Percentiles rank a stretch among this genome's conserved stretches.
phyloP scores from a whole-genome alignment of 2,329 filamentous ascomycete species.

The Rhinocladiella mackenziei region DNA sequence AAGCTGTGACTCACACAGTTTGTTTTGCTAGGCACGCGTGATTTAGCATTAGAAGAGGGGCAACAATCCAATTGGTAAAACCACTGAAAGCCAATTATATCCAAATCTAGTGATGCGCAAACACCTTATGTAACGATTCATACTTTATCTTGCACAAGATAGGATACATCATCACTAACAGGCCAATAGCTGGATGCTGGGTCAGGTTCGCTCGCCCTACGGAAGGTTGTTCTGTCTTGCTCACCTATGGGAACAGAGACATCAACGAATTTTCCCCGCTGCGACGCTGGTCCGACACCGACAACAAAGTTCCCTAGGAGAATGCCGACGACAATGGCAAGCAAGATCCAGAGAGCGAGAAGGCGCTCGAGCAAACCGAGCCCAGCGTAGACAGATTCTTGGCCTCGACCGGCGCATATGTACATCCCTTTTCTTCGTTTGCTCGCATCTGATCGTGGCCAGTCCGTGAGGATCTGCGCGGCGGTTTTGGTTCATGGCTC shows the following conservation, averaged over 20 bases:
- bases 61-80: constrained; percentile 76
- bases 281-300: constrained; percentile 56
- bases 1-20: too few relatives aligned
- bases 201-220: constrained; percentile 23
- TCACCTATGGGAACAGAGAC: constrained; percentile 64
- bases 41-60: constrained; percentile 73
- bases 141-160: constrained; percentile 83
- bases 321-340: constrained; percentile 73
- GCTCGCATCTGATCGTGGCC: too few relatives aligned
- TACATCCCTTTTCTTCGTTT: too few relatives aligned
- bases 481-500: too few relatives aligned
- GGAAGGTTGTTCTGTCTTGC: constrained; percentile 22
- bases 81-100: constrained; percentile 74
- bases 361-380: constrained; percentile 61
- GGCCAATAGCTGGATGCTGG: constrained; percentile 59
- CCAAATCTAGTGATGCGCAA: constrained; percentile 63
- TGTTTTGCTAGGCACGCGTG: background rate
- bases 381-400: constrained; percentile 44
- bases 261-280: constrained; percentile 68
- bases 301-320: constrained; percentile 72
- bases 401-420: too few relatives aligned
- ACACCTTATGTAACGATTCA: constrained; percentile 66
- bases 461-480: too few relatives aligned
- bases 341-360: constrained; percentile 68
- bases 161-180: constrained; percentile 92